phyloP scores from a whole-genome alignment of 129 eudicot species.

The Artemisia argyi region DNA sequence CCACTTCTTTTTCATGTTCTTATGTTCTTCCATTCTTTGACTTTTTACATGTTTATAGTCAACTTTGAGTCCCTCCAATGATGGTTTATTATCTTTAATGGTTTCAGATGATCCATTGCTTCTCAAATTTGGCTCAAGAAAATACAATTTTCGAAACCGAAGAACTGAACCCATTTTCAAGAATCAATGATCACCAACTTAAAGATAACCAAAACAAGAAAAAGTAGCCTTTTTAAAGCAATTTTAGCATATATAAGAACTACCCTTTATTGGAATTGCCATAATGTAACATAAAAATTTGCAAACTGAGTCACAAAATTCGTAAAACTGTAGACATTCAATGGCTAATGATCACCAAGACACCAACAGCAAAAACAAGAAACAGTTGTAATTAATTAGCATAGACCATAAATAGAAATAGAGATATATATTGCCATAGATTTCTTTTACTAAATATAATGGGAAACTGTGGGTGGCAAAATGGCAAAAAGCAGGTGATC shows the following conservation, averaged over 20 bases:
- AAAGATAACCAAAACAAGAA: neutral
- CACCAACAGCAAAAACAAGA: constrained; percentile 1
- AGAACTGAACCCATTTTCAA: constrained; percentile 56
- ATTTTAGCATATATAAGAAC: constrained; percentile 11
- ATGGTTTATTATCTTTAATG: constrained; percentile 33
- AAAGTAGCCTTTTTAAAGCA: neutral
- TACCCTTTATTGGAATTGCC: constrained; percentile 23
- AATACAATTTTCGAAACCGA: constrained; percentile 60
- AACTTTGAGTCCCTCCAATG: constrained; percentile 21
- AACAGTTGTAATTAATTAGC: constrained; percentile 1
- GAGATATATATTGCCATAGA: constrained; percentile 1
- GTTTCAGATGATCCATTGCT: constrained; percentile 31
- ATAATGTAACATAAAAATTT: constrained; percentile 18
- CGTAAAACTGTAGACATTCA: no score
- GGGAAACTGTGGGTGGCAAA: constrained; percentile 19
- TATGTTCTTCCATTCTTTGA: constrained; percentile 3
- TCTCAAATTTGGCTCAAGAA: constrained; percentile 42
- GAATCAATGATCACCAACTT: constrained; percentile 14
- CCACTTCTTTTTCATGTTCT: constrained; percentile 44
- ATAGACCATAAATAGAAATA: constrained; percentile 18
- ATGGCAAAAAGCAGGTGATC: constrained; percentile 7
- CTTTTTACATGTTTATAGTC: constrained; percentile 30
- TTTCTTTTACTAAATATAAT: constrained; percentile 1
- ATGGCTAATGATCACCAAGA: no score
- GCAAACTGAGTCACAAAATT: constrained; percentile 1